Base-by-base conservation (phyloP, 257 asterid genomes). In the Henckelia pumila region DNA sequence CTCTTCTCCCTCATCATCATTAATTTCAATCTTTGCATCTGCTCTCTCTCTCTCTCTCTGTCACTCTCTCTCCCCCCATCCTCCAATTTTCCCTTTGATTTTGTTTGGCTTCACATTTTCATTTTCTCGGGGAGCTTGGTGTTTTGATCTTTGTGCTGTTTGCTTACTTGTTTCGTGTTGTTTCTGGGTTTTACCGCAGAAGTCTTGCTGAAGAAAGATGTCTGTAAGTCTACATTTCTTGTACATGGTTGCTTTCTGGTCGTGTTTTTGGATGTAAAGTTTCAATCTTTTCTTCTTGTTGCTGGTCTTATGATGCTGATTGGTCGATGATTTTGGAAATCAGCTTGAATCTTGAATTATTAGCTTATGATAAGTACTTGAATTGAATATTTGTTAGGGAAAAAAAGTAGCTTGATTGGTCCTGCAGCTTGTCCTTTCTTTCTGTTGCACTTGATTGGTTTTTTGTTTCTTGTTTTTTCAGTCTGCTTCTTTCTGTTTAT, bases 161-260 rank as follows among this genome's bases (percentile, higher is more conserved):
- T 61, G 53, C 11, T 30, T 35, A 3, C n/a, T n/a, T 19, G 16
- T 19, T 5, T n/a, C 9, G 47, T 59, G 64, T 6, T 17, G 49
- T 61, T 20, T 61, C 23, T 20, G 66, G 28, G 66, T 35, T 62
- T 61, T 8, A 20, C 52, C 29, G 0, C 55, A 20, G 55, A 11
- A 35, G 55, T 37, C 19, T 35, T 37, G 33, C 25, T 22, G 56
- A 28, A 11, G 21, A 22, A 3, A 63, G 37, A 63, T 63, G 67
- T 56, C 67, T 35, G 67, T 63, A 63, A 63, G 67, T 63, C 9
- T 37, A 35, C 55, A 47, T 47, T 47, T 47, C 55, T 17, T 35
- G 6, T 9, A 23, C 8, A 33, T 21, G 22, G 21, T 19, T 35
- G 21, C 65, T 68, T 9, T 8, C 35, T 59, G 33, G 32, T 20